Base-by-base conservation (phyloP, 2,329 filamentous ascomycete genomes). In the Penicillium sp. region DNA sequence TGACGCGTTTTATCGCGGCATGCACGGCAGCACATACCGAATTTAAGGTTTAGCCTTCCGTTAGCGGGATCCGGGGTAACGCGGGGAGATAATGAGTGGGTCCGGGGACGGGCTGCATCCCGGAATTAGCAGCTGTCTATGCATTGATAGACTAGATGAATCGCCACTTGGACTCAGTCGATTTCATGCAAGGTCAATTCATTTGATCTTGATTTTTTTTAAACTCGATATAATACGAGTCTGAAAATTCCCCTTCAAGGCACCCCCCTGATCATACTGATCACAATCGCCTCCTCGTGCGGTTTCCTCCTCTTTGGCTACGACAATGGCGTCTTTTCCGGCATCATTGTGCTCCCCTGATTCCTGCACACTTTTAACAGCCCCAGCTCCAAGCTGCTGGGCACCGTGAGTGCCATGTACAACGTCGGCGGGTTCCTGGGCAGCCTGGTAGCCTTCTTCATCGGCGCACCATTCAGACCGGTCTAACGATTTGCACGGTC, bases 391-490 rank as follows among this genome's bases (percentile, higher is more conserved):
- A 38, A 38, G 11, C 11, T 38, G 33, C 33, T 38, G 4, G 33
- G 33, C 5, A 38, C 33, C 33, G 33, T 38, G 33, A 38, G 33
- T 14, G 33, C 33, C 33, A 38, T 38, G 33, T 38, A 38, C 11
- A 38, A 38, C 11, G 16, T 38, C 11, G 33, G 33, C 33, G 33
- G 33, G 33, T 83, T 88, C 59, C 69, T 87, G 11, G 88, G 82
- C 52, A 81, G 83, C 56, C 69, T 86, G 42, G 57, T 72, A 47
- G 84, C 83, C 20, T 71, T 71, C 38, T 81, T 78, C 63, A 66
- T 86, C 80, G 79, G 11, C 66, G 61, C 24, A 60, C 65, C 33
- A 82, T 84, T 60, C 78, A 80, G 68, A 68, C 79, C 55, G 81
- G 79, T 48, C 72, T 76, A n/a, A 55, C 77, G 12, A 77, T 82